phyloP scores from a whole-genome alignment of 164 flowering plant genomes.

The Platanus orientalis region DNA sequence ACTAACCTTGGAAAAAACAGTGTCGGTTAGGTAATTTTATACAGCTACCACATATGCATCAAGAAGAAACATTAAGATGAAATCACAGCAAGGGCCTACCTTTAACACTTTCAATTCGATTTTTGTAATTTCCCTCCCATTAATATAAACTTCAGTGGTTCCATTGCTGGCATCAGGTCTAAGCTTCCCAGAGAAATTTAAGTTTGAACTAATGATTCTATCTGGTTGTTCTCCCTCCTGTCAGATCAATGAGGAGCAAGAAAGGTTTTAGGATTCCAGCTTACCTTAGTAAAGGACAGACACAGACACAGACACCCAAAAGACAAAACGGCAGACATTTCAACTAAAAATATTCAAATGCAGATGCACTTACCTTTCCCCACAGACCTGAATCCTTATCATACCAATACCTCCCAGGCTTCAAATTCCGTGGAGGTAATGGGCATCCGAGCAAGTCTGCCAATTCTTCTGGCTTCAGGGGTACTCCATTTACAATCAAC shows the following conservation, averaged over 20 bases:
- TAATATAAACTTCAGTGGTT: constrained; percentile 80
- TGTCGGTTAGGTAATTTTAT: too few species aligned
- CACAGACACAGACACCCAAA: too few species aligned
- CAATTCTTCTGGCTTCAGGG: constrained; percentile 86
- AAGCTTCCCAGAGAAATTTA: constrained; percentile 85
- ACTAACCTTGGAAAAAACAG: neutral
- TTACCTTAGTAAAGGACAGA: neutral
- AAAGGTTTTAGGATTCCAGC: neutral
- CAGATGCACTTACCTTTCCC: constrained; percentile 72
- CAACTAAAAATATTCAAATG: neutral
- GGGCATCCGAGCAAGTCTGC: constrained; percentile 76
- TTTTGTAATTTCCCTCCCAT: constrained; percentile 90
- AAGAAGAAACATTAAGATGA: neutral
- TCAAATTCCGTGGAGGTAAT: constrained; percentile 77
- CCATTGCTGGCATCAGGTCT: constrained; percentile 82
- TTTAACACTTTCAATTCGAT: constrained; percentile 73
- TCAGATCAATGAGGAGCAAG: constrained; percentile 11
- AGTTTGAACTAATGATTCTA: constrained; percentile 76
- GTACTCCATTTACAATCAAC: constrained; percentile 66
- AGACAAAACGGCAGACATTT: neutral
- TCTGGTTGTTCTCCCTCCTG: constrained; percentile 98
- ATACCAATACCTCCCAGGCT: constrained; percentile 97
- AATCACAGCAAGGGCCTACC: constrained; percentile 31
- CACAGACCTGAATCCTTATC: constrained; percentile 96
- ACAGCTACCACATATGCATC: neutral